Conservation (phyloP, 208 protist genomes). For the Phytomonas francai region DNA sequence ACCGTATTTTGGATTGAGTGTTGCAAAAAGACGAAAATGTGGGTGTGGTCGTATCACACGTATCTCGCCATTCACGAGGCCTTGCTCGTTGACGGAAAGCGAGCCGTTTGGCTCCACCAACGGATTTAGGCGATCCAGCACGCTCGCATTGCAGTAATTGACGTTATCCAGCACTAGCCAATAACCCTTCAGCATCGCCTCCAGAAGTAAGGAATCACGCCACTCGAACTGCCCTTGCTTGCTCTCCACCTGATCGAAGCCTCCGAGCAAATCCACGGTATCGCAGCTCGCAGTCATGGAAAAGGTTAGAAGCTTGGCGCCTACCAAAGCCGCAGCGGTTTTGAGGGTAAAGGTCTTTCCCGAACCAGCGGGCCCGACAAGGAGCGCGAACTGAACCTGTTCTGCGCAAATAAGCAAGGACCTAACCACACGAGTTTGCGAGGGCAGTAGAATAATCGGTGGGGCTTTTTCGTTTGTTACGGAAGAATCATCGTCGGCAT, state of each 20-base stretch:
- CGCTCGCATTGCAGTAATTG: conserved; percentile 98
- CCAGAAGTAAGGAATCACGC: conserved; percentile 97
- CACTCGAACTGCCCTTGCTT: conserved; percentile 97
- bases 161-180: conserved; percentile 99
- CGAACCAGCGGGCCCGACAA: conserved; percentile 91
- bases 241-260: conserved; percentile 98
- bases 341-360: conserved; percentile 96
- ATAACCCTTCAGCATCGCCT: conserved; percentile 91
- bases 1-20: conserved; percentile 96
- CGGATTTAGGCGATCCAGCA: conserved; percentile 99
- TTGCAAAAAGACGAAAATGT: conserved; percentile 99
- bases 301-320: conserved; percentile 92
- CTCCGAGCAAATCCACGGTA: conserved; percentile 98
- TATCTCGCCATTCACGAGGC: conserved; percentile 90
- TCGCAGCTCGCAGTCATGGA: conserved; percentile 97
- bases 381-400: conserved; percentile 93
- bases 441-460: conserved; percentile 56
- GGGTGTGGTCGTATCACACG: conserved; percentile 93
- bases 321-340: conserved; percentile 88
- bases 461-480: background rate
- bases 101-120: conserved; percentile 97
- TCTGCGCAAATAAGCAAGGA: conserved; percentile 85
- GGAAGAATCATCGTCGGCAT: background rate
- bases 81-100: conserved; percentile 94
- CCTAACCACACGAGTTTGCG: conserved; percentile 59